Evolutionary conservation across 2,329 filamentous ascomycete genomes (phyloP).

Genomic region (Zasmidium citrigriseum): DNA sequence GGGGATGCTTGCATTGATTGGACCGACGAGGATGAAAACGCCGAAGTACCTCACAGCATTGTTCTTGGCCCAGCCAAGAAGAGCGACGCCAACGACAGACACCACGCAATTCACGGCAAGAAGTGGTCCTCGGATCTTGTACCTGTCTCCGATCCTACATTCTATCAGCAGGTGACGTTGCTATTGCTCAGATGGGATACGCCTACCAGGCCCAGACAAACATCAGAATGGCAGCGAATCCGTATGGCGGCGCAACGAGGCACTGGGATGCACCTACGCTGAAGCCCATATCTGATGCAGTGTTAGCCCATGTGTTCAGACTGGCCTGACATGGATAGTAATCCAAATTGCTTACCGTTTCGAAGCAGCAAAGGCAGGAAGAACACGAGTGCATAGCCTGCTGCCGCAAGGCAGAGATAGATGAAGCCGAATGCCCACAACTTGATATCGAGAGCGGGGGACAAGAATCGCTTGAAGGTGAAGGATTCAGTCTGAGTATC

Average conservation of each 20-base stretch:
- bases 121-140: slow-evolving; percentile 64
- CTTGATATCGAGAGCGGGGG: slow-evolving; percentile 51
- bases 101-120: slow-evolving; percentile 66
- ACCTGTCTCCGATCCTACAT: slow-evolving; percentile 60
- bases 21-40: slow-evolving; percentile 71
- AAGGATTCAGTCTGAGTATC: slow-evolving; percentile 51
- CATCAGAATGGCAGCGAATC: slow-evolving; percentile 65
- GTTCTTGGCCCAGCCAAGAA: slow-evolving; percentile 67
- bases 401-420: slow-evolving; percentile 64
- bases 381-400: slow-evolving; percentile 73
- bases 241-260: slow-evolving; percentile 70
- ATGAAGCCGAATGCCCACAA: slow-evolving; percentile 56
- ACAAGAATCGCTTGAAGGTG: slow-evolving; percentile 31
- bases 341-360: background rate
- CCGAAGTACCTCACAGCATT: slow-evolving; percentile 68
- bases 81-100: slow-evolving; percentile 64
- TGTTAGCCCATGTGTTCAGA: background rate
- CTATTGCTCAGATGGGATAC: background rate
- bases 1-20: slow-evolving; percentile 76
- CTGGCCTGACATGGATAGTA: background rate
- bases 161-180: background rate
- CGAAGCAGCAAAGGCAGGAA: slow-evolving; percentile 75
- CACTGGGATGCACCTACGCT: slow-evolving; percentile 65
- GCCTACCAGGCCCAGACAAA: slow-evolving; percentile 45
- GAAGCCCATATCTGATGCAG: slow-evolving; percentile 60